A percentile compares a stretch with the other conserved stretches of the same genome.
These are phyloP conservation scores for Bullera alba DNA, from an alignment of 768 basidiomycete species.

Conservation along the genomic window DNA sequence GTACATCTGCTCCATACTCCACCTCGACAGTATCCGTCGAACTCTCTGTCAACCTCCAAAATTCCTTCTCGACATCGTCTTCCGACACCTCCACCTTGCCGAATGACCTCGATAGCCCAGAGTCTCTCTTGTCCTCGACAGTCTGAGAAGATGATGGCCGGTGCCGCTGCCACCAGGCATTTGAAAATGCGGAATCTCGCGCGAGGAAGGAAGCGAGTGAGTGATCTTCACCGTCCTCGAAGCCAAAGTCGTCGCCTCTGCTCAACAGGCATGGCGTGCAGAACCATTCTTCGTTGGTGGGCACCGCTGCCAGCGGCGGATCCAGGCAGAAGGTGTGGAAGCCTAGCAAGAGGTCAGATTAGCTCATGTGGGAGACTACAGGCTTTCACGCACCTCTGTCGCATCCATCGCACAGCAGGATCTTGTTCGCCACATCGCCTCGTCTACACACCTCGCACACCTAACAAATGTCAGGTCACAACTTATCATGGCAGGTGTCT, in stretches of 20 bases:
- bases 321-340: constrained; percentile 97
- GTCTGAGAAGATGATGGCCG: constrained; percentile 50
- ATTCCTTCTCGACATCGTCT: constrained; percentile 86
- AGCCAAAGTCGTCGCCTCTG: constrained; percentile 93
- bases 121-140: constrained; percentile 13
- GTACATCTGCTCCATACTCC: constrained; percentile 98
- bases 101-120: constrained; percentile 17
- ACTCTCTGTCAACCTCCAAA: constrained; percentile 92
- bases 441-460: constrained; percentile 89
- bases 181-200: constrained; percentile 79
- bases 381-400: constrained; percentile 60
- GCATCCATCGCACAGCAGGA: constrained; percentile 85
- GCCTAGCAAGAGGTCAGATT: constrained; percentile 51
- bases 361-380: neutral
- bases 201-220: constrained; percentile 83
- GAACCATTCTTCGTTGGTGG: constrained; percentile 84
- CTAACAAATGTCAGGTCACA: constrained; percentile 9
- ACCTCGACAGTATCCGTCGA: constrained; percentile 87
- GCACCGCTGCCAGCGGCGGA: constrained; percentile 75
- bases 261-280: constrained; percentile 85
- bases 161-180: constrained; percentile 78
- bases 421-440: constrained; percentile 79
- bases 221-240: constrained; percentile 97
- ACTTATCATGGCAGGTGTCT: no score
- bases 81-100: constrained; percentile 60